Conservation (phyloP, 192 early-diverging fungal species). For the Mortierella hygrophila region DNA sequence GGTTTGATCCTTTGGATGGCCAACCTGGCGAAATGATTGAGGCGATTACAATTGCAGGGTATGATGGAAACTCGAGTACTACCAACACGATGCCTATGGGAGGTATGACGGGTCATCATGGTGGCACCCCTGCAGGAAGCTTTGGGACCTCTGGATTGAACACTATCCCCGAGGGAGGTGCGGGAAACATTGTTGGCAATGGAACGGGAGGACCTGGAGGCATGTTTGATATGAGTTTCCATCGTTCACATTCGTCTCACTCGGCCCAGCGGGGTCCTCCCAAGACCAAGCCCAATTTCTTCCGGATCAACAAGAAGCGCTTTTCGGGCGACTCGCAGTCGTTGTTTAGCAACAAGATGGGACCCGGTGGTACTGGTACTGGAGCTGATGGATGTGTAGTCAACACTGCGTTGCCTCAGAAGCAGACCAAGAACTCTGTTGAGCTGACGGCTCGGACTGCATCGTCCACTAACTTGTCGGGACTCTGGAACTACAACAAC, state of each 20-base stretch:
- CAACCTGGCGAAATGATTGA: constrained; percentile 33
- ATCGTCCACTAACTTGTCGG: constrained; percentile 23
- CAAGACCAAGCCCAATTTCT: constrained; percentile 34
- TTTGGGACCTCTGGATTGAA: constrained; percentile 34
- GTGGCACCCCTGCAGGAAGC: constrained; percentile 33
- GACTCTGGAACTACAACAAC: constrained; percentile 18
- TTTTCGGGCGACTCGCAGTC: constrained; percentile 50
- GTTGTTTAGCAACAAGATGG: constrained; percentile 27
- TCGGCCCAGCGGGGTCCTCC: constrained; percentile 11
- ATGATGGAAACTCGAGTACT: constrained; percentile 30
- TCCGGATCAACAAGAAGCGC: constrained; percentile 51
- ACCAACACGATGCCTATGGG: constrained; percentile 24
- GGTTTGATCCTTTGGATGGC: constrained; percentile 1
- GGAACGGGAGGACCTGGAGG: constrained; percentile 11
- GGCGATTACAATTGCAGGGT: constrained; percentile 41
- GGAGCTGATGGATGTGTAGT: constrained; percentile 44
- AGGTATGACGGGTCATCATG: constrained; percentile 21
- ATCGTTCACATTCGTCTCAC: constrained; percentile 29
- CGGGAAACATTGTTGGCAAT: background rate
- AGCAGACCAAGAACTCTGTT: constrained; percentile 25
- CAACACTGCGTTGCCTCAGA: constrained; percentile 41
- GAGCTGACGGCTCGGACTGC: constrained; percentile 44
- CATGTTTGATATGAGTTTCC: constrained; percentile 18
- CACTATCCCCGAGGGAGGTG: constrained; percentile 29
- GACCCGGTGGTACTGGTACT: background rate